These are phyloP conservation scores for Penicillium digitatum DNA, from an alignment of 2,329 filamentous ascomycete species.

Conservation along the genomic window DNA sequence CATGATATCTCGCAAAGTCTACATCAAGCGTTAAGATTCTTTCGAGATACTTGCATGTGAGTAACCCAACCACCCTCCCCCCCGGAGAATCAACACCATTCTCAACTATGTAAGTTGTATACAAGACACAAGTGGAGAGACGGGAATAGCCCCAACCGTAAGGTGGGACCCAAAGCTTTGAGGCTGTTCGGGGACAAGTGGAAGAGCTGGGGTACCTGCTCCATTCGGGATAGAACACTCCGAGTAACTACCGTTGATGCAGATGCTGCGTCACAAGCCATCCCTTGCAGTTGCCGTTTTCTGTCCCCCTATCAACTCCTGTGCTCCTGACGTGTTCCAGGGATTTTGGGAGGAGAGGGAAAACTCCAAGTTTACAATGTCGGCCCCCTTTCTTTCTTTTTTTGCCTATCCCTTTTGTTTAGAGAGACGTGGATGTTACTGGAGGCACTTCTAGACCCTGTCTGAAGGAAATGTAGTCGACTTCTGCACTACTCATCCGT, in stretches of 20 bases:
- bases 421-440: not conserved
- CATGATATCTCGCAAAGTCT: not conserved
- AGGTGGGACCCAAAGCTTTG: conserved; percentile 6
- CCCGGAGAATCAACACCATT: not conserved
- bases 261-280: conserved; percentile 6
- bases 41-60: not conserved
- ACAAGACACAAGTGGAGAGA: conserved; percentile 3
- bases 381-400: not conserved
- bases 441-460: not conserved
- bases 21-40: not conserved
- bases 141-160: conserved; percentile 15
- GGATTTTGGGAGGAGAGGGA: not conserved
- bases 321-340: not conserved
- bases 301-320: not conserved
- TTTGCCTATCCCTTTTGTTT: too few species aligned
- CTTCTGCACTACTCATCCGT: not conserved
- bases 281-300: conserved; percentile 3
- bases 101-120: not conserved
- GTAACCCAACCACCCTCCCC: too few species aligned
- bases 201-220: not conserved
- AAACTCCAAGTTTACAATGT: not conserved
- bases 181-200: conserved; percentile 4
- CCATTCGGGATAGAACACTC: not conserved
- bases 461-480: not conserved
- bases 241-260: not conserved